Base-by-base conservation (phyloP, 345 rosid species). In the Citrus hindsii region DNA sequence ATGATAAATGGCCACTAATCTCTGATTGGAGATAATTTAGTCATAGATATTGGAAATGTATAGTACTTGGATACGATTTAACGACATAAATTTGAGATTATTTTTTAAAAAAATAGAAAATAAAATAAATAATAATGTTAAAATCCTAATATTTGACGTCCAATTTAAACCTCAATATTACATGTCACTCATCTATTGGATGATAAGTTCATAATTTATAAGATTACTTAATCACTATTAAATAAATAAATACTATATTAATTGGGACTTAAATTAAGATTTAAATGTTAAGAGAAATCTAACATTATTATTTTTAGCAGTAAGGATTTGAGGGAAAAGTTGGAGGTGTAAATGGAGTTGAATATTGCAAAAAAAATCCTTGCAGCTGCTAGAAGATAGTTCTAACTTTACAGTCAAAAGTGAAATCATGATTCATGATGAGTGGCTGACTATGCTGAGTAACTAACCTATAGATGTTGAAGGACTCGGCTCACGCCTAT, bases 381-480 rank as follows among this genome's bases (percentile, higher is more conserved):
- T 9, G 12, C 46, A 65, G 25, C 16, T 5, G 19, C 30, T 13
- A 32, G 64, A 10, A 71, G n/a, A 71, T 28, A 55, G 42, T 55
- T 33, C 4, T 2, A 32, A 32, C 19, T 55, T 71, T n/a, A 48
- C 76, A 56, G 69, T 64, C 79, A 56, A 71, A 76, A 46, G 51
- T 3, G 4, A 46, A 12, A 46, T 53, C 58, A 19, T 53, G 19
- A 53, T 53, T 83, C 78, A 76, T 79, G 72, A 75, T 73, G 74
- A 74, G 58, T 53, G 71, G 53, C 68, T 73, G 62, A 74, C 27
- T 9, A 10, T 51, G 61, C 80, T 65, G 37, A 42, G 37, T 79
- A 61, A 66, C 69, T 66, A 64, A 76, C 55, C n/a, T 55, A 67
- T 37, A 35, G 24, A 38, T 19, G 56, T 71, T 75, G 48, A 37